phyloP scores from a whole-genome alignment of 2,329 filamentous ascomycete species.

The Aureobasidium sp. region DNA sequence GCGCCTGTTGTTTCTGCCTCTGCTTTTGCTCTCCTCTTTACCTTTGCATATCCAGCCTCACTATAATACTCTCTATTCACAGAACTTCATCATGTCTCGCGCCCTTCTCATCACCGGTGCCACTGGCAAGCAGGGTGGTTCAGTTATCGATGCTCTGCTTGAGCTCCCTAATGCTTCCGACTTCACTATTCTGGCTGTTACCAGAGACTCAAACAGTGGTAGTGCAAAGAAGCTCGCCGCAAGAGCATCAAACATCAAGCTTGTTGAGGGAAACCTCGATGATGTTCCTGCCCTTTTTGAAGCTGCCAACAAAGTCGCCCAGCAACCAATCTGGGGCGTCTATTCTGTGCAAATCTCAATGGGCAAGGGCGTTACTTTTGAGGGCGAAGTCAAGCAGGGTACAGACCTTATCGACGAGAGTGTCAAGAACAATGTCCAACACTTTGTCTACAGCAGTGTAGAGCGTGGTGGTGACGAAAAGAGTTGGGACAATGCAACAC shows the following conservation, averaged over 20 bases:
- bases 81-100: constrained; percentile 27
- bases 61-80: background rate
- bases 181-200: constrained; percentile 51
- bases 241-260: constrained; percentile 38
- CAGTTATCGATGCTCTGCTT: constrained; percentile 34
- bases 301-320: constrained; percentile 28
- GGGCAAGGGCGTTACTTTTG: constrained; percentile 36
- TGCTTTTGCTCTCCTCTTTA: background rate
- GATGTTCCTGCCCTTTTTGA: constrained; percentile 45
- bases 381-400: constrained; percentile 49
- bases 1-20: background rate
- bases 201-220: constrained; percentile 43
- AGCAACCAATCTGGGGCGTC: constrained; percentile 39
- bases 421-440: constrained; percentile 48
- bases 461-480: constrained; percentile 54
- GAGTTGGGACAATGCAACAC: constrained; percentile 47
- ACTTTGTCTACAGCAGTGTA: constrained; percentile 59
- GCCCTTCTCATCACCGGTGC: constrained; percentile 39
- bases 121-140: constrained; percentile 41
- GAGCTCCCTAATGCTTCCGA: constrained; percentile 23
- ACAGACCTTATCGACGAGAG: constrained; percentile 52
- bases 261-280: constrained; percentile 50
- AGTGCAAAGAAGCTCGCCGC: constrained; percentile 43
- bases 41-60: background rate
- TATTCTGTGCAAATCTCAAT: constrained; percentile 53